phyloP scores from a whole-genome alignment of 768 basidiomycete genomes.

The Melanogaster broomeanus region DNA sequence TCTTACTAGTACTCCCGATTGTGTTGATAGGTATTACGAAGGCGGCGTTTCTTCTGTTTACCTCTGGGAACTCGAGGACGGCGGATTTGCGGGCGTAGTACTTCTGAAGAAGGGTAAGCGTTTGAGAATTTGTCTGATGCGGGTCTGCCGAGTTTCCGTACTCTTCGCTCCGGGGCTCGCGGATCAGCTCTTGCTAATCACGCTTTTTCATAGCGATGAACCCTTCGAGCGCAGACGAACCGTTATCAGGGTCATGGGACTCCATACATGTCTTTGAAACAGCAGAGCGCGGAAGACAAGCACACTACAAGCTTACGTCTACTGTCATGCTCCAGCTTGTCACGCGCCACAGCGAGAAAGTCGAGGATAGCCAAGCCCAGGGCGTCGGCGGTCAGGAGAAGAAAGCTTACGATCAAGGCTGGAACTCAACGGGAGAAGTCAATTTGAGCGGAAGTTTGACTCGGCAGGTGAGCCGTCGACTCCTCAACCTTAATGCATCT shows the following conservation, averaged over 20 bases:
- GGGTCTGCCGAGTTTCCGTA: background rate
- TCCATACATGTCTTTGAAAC: slow-evolving; percentile 98
- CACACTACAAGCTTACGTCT: slow-evolving; percentile 96
- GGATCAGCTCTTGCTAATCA: slow-evolving; percentile 1
- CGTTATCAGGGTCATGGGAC: slow-evolving; percentile 94
- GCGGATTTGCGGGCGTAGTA: slow-evolving; percentile 95
- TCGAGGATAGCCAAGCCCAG: slow-evolving; percentile 22
- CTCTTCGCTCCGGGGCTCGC: slow-evolving; percentile 1
- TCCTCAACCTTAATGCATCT: background rate
- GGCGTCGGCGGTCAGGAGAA: slow-evolving; percentile 29
- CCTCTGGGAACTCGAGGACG: slow-evolving; percentile 97
- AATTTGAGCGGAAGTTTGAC: slow-evolving; percentile 96
- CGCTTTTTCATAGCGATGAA: slow-evolving; percentile 53
- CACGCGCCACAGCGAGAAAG: slow-evolving; percentile 44
- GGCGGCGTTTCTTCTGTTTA: slow-evolving; percentile 98
- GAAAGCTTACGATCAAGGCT: slow-evolving; percentile 43
- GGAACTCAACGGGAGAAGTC: slow-evolving; percentile 73
- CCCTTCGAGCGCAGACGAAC: slow-evolving; percentile 54
- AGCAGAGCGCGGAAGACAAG: slow-evolving; percentile 86
- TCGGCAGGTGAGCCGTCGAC: slow-evolving; percentile 67
- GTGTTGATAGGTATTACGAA: slow-evolving; percentile 79
- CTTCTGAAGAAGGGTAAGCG: slow-evolving; percentile 87
- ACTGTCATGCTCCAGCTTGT: slow-evolving; percentile 95
- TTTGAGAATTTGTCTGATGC: background rate
- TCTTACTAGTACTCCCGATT: slow-evolving; percentile 1